Base-by-base conservation (phyloP, 495 filamentous ascomycete species). In the Sabuloglossum arenarium region DNA sequence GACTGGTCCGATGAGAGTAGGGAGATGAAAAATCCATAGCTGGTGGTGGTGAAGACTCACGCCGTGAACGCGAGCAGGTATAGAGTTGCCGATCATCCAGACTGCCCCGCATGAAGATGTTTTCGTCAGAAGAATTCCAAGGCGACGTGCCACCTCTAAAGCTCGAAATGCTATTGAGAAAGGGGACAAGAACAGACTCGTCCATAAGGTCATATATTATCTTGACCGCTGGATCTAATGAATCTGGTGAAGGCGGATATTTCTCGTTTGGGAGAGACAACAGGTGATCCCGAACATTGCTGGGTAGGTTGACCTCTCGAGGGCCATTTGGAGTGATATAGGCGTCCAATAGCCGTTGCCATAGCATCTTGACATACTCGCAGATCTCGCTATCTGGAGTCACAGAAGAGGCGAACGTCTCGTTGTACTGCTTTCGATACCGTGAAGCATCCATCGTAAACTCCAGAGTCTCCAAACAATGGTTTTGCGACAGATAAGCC, bases 141-240 rank as follows among this genome's bases (percentile, higher is more conserved):
- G 56, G 25, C 63, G 62, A n/a, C 67, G 11, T 53, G 21, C 45
- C 1, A 30, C 27, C 27, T 30, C 53, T 50, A 30, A 28, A 32
- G 23, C 21, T 24, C 6, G 56, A 67, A 14, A 65, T 58, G 49
- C 65, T 69, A 61, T 86, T 87, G 21, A 91, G 70, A 65, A 91
- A 93, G 0, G 86, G 84, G 0, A 86, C 81, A 30, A 91, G 72
- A 2, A 97, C 87, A 2, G 87, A 94, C 62, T 96, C 91, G 63
- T 96, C 89, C 87, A 99, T 97, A 58, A 99, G 70, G 57, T 97
- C 90, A 65, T 88, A 87, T 16, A 94, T 84, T 54, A 93, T 90
- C 56, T 80, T 76, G 19, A 91, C 86, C n/a, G 91, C 91, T n/a
- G 81, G 73, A 62, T 93, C 86, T 25, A 99, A 73, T 31, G 79